Evolutionary conservation across 805 yeast species (phyloP), one percentile per base, ranked within the genome.

Genomic region (Metschnikowia dekortorum): DNA sequence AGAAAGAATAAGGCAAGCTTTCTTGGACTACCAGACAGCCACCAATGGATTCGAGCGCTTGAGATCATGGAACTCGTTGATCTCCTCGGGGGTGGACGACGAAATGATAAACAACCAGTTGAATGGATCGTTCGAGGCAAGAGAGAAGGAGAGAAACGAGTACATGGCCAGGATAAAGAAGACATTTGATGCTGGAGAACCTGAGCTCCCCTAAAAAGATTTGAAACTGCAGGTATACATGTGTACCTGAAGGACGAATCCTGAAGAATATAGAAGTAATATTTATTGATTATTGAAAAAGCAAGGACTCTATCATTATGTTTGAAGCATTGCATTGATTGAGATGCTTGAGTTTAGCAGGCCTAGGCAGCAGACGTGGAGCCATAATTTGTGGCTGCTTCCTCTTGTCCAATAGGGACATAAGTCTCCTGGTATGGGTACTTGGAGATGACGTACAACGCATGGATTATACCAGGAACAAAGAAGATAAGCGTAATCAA

Each of bases 401-500:
- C 46, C 29, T 36, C 41, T 13, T 52, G 52, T 6, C 39, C 48
- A 36, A 45, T 46, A 14, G 57, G 59, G 13, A 62, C 63, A 42
- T 63, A 62, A 1, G 51, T 49, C 44, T 66, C 71, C 8, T 64
- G 54, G 58, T 67, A 72, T 7, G 95, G 95, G 62, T 85, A 85
- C 58, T 80, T 74, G 49, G 89, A 81, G 49, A 88, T 87, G 60
- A 88, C 84, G 66, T 87, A 88, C 80, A 88, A 84, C 38, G 85
- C 71, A 61, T 88, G 96, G 53, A 88, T 66, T 35, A 87, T 75
- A 9, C 94, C 96, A 0, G 96, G 96, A 48, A 88, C 61, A 63
- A 76, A 83, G 1, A 95, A 94, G 40, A 88, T 72, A 50, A 80
- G 61, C 65, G 89, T 85, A 31, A 88, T 75, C 6, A 85, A 81